These are phyloP conservation scores for Malbranchea cinnamomea DNA, from an alignment of 2,329 filamentous ascomycete species.

Conservation along the genomic window DNA sequence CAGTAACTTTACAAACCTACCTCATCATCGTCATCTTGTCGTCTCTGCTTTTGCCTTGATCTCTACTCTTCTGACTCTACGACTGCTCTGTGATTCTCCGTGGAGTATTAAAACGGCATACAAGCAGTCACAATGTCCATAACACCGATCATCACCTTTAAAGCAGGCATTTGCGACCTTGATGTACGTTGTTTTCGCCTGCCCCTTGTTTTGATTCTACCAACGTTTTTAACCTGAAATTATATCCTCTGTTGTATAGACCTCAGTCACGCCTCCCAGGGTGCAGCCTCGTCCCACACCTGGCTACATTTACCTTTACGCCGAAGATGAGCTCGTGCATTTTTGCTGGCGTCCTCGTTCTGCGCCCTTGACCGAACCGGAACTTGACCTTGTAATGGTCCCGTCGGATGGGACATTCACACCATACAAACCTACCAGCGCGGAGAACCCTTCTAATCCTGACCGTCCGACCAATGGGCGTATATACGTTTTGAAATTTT, in stretches of 20 bases:
- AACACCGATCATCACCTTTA: conserved; percentile 82
- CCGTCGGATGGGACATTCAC: conserved; percentile 76
- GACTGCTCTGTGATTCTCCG: conserved; percentile 2
- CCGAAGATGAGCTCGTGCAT: conserved; percentile 86
- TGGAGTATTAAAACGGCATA: too few species aligned
- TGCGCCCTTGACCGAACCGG: conserved; percentile 54
- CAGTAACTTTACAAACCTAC: too few species aligned
- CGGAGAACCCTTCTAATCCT: conserved; percentile 44
- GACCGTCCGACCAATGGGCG: conserved; percentile 63
- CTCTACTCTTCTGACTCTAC: conserved; percentile 3
- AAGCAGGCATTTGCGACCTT: conserved; percentile 77
- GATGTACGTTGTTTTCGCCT: conserved; percentile 44
- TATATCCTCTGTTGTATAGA: conserved; percentile 19
- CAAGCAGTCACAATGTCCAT: conserved; percentile 64
- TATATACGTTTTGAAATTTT: conserved; percentile 86
- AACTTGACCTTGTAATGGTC: conserved; percentile 86
- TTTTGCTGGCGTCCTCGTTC: conserved; percentile 90
- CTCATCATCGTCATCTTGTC: not conserved
- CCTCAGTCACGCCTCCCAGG: conserved; percentile 47
- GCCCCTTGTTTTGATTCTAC: not conserved
- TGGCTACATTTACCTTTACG: conserved; percentile 85
- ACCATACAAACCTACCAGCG: conserved; percentile 53
- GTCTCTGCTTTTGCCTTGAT: not conserved
- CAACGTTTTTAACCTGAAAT: conserved; percentile 2
- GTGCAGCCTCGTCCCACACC: conserved; percentile 57